These are phyloP conservation scores for Carpinus viminea DNA, from an alignment of 306 rosid species.

Conservation along the genomic window DNA sequence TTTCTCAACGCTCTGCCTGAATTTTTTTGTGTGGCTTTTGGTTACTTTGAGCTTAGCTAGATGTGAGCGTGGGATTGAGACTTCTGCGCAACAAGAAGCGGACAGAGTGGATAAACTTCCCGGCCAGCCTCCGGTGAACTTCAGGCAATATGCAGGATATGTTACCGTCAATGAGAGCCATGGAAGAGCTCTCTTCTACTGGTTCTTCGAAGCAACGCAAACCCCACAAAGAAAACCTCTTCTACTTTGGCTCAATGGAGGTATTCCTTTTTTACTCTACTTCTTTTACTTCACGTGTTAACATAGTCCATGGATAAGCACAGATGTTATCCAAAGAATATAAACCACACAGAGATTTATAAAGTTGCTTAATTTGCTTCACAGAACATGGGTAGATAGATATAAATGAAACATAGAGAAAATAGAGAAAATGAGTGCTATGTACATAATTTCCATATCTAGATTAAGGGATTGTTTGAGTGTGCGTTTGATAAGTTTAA, in stretches of 20 bases:
- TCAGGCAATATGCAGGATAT: conserved; percentile 78
- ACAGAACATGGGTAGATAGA: no score
- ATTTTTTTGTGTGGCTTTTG: conserved; percentile 16
- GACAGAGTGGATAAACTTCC: conserved; percentile 61
- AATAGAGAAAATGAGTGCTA: no score
- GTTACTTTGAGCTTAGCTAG: conserved; percentile 7
- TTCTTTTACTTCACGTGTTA: no score
- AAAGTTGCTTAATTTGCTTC: no score
- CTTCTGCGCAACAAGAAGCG: conserved; percentile 41
- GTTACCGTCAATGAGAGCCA: conserved; percentile 65
- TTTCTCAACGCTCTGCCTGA: background rate
- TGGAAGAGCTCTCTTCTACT: conserved; percentile 85
- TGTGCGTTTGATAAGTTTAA: no score
- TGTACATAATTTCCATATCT: no score
- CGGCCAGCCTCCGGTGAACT: conserved; percentile 68
- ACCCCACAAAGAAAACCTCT: conserved; percentile 55
- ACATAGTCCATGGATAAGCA: no score
- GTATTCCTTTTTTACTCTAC: conserved; percentile 24
- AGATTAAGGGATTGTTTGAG: no score
- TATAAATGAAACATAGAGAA: no score
- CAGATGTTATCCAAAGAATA: no score
- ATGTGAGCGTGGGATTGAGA: background rate
- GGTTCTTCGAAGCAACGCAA: conserved; percentile 66
- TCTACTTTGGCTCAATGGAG: conserved; percentile 91
- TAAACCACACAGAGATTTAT: no score